These are phyloP conservation scores for Mayamaea pseudoterrestris DNA, from an alignment of 108 stramenopile species.

Conservation along the genomic window DNA sequence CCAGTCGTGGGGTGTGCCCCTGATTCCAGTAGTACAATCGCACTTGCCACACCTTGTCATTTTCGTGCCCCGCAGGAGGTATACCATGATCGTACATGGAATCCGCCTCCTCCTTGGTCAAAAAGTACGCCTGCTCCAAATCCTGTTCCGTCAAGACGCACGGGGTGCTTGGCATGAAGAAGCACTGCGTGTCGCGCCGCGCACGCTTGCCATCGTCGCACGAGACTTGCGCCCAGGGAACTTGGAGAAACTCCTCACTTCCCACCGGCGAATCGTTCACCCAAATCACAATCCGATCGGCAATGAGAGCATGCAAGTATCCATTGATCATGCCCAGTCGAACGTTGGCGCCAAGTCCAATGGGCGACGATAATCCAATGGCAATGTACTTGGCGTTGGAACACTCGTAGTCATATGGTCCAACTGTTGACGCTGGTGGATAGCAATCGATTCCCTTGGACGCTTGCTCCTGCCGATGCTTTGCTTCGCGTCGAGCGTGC, in stretches of 20 bases:
- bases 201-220: too few species aligned
- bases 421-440: background rate
- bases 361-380: background rate
- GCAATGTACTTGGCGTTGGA: constrained; percentile 15
- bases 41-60: background rate
- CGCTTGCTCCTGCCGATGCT: constrained; percentile 1
- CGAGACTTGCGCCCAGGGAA: constrained; percentile 10
- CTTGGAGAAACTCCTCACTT: background rate
- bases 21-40: background rate
- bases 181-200: constrained; percentile 15
- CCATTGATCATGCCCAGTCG: constrained; percentile 4
- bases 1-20: background rate
- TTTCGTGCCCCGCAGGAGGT: background rate
- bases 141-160: constrained; percentile 10
- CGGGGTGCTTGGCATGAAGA: constrained; percentile 9
- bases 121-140: constrained; percentile 1
- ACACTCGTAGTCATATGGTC: constrained; percentile 19
- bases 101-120: constrained; percentile 1
- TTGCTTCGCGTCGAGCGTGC: constrained; percentile 20
- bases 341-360: constrained; percentile 13
- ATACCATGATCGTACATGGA: background rate
- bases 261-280: constrained; percentile 8
- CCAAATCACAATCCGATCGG: constrained; percentile 9
- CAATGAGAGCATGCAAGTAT: constrained; percentile 4
- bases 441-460: background rate